Percentiles rank a stretch among this genome's conserved stretches.
Evolutionary conservation across 2,329 filamentous ascomycete species (phyloP).

Genomic region (Epichloe festucae): DNA sequence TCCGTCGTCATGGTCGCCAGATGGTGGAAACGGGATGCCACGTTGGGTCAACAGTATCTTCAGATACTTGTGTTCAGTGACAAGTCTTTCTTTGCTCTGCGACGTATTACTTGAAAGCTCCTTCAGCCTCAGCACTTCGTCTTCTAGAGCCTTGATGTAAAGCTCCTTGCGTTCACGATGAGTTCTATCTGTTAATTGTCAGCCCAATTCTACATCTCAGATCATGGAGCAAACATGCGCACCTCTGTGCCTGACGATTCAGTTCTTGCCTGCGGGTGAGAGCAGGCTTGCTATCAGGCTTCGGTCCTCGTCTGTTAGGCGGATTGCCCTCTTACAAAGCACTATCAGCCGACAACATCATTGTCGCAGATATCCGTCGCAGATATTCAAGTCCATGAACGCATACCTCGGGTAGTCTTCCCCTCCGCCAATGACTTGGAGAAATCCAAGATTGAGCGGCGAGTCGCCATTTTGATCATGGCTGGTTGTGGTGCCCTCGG

Average conservation of each 20-base stretch:
- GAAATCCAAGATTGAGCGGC: slow-evolving; percentile 43
- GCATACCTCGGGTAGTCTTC: slow-evolving; percentile 60
- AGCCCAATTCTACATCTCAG: neutral
- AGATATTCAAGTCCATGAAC: neutral
- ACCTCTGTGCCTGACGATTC: slow-evolving; percentile 93
- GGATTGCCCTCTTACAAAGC: slow-evolving; percentile 57
- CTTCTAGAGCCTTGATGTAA: slow-evolving; percentile 88
- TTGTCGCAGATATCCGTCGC: neutral
- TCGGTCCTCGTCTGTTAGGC: slow-evolving; percentile 82
- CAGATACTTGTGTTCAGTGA: slow-evolving; percentile 69
- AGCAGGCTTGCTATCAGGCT: slow-evolving; percentile 91
- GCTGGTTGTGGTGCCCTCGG: slow-evolving; percentile 14
- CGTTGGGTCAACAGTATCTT: slow-evolving; percentile 42
- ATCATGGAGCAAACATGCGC: slow-evolving; percentile 15
- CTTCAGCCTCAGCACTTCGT: slow-evolving; percentile 79
- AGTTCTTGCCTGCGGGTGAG: slow-evolving; percentile 84
- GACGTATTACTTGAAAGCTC: slow-evolving; percentile 65
- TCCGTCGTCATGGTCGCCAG: slow-evolving; percentile 26
- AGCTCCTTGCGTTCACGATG: slow-evolving; percentile 94
- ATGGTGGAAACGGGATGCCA: slow-evolving; percentile 28
- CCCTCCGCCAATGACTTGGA: slow-evolving; percentile 59
- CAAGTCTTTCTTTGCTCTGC: slow-evolving; percentile 62
- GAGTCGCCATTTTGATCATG: slow-evolving; percentile 28
- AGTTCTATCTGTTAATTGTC: slow-evolving; percentile 43
- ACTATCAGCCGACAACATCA: slow-evolving; percentile 3